phyloP scores from a whole-genome alignment of 805 yeast species.

The Cyberlindnera xishuangbannaensis region DNA sequence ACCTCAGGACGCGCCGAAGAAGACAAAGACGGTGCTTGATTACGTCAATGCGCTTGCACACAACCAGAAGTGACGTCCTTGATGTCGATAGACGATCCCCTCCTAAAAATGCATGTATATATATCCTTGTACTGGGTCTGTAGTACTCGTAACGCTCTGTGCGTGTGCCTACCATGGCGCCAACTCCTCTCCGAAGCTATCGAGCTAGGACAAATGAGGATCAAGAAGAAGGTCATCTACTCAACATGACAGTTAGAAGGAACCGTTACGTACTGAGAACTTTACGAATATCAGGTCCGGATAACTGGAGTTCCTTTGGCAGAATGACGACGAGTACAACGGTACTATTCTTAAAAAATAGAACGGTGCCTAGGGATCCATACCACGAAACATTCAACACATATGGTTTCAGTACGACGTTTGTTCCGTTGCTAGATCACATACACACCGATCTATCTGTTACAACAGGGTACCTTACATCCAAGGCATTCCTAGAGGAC shows the following conservation, averaged over 20 bases:
- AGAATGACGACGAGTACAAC: too few species aligned
- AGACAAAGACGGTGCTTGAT: conserved; percentile 23
- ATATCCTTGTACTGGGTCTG: too few species aligned
- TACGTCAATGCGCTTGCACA: conserved; percentile 17
- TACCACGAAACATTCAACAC: conserved; percentile 42
- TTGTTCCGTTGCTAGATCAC: conserved; percentile 73
- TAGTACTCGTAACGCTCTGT: too few species aligned
- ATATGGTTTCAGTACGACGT: conserved; percentile 39
- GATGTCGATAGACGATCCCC: not conserved
- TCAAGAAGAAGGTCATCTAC: too few species aligned
- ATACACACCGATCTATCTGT: conserved; percentile 42
- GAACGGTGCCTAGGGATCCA: conserved; percentile 62
- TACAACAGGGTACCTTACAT: conserved; percentile 39
- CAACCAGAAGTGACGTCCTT: too few species aligned
- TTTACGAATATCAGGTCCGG: too few species aligned
- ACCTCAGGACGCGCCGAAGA: conserved; percentile 64
- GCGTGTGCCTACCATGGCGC: too few species aligned
- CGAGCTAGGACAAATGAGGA: too few species aligned
- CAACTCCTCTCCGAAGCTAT: too few species aligned
- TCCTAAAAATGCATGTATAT: conserved; percentile 2
- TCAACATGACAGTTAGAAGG: too few species aligned
- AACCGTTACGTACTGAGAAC: too few species aligned
- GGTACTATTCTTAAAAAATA: conserved; percentile 55
- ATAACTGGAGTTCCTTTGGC: too few species aligned
- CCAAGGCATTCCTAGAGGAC: conserved; percentile 34